These are phyloP conservation scores for Hypoxylon sp. DNA, from an alignment of 2,329 filamentous ascomycete genomes.

Conservation along the genomic window DNA sequence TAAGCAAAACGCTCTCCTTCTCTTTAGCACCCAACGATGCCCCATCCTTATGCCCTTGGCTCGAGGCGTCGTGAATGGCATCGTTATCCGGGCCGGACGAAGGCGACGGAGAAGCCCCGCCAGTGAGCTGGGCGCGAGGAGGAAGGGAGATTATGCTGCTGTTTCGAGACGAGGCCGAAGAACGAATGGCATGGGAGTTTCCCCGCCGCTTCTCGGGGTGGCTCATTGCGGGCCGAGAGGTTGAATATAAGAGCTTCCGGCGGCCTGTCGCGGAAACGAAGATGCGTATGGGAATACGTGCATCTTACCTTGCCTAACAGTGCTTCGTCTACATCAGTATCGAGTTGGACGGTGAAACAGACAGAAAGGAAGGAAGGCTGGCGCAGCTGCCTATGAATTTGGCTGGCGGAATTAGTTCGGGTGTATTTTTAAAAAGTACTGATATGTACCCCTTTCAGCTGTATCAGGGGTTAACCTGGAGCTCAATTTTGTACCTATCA, in stretches of 20 bases:
- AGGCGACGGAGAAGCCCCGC: conserved; percentile 43
- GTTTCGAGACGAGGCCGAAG: conserved; percentile 42
- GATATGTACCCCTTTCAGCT: conserved; percentile 2
- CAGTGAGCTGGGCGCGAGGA: conserved; percentile 52
- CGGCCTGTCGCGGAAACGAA: conserved; percentile 15
- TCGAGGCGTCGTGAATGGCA: conserved; percentile 29
- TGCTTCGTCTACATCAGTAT: conserved; percentile 16
- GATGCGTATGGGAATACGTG: conserved; percentile 17
- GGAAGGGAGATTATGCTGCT: conserved; percentile 50
- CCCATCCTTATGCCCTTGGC: conserved; percentile 34
- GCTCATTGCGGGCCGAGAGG: conserved; percentile 47
- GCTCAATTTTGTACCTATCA: not conserved
- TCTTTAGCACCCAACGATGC: conserved; percentile 37
- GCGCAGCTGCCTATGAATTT: conserved; percentile 16
- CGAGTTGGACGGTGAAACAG: conserved; percentile 11
- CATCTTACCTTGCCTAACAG: conserved; percentile 16
- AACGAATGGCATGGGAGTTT: conserved; percentile 44
- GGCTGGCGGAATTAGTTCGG: conserved; percentile 32
- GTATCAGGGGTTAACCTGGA: not conserved
- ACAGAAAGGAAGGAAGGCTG: conserved; percentile 4
- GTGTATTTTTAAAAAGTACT: conserved; percentile 13
- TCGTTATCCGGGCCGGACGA: conserved; percentile 46
- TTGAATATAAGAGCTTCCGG: conserved; percentile 26
- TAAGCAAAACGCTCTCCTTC: conserved; percentile 45
- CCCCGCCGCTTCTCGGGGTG: conserved; percentile 56